Conservation (phyloP, 2,329 filamentous ascomycete genomes). For the Neofusicoccum sp. region DNA sequence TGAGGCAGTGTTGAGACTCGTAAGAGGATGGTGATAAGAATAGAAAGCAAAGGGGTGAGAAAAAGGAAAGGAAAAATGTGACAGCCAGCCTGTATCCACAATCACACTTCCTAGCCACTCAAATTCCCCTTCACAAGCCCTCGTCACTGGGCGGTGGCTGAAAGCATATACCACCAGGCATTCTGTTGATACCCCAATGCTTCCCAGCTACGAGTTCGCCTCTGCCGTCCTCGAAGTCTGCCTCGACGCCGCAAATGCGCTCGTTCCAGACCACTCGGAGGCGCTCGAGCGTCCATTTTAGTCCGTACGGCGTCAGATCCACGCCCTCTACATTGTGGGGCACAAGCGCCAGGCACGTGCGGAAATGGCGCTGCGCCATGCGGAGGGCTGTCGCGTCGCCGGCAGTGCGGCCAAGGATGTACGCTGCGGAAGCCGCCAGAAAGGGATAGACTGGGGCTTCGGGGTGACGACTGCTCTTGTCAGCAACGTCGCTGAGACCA, state of each 20-base stretch:
- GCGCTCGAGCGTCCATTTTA: constrained; percentile 3
- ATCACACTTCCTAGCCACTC: background rate
- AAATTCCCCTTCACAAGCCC: background rate
- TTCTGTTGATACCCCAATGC: constrained; percentile 1
- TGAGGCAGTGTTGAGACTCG: no score
- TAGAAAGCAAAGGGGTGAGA: no score
- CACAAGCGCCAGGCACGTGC: background rate
- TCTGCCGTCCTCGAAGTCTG: background rate
- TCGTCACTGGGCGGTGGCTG: background rate
- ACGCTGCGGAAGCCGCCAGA: constrained; percentile 9
- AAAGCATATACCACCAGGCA: background rate
- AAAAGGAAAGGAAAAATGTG: no score
- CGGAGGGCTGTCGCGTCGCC: background rate
- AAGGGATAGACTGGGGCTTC: background rate
- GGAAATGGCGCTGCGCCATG: background rate
- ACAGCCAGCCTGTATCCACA: no score
- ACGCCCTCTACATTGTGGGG: background rate
- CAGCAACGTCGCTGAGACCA: background rate
- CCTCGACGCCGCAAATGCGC: background rate
- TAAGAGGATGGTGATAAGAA: no score
- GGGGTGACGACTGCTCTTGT: background rate
- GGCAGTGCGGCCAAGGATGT: background rate
- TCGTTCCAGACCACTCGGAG: constrained; percentile 10
- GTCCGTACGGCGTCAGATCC: background rate
- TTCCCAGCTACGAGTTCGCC: background rate